phyloP scores from a whole-genome alignment of 2,329 filamentous ascomycete genomes.

The Aureobasidium sp. region DNA sequence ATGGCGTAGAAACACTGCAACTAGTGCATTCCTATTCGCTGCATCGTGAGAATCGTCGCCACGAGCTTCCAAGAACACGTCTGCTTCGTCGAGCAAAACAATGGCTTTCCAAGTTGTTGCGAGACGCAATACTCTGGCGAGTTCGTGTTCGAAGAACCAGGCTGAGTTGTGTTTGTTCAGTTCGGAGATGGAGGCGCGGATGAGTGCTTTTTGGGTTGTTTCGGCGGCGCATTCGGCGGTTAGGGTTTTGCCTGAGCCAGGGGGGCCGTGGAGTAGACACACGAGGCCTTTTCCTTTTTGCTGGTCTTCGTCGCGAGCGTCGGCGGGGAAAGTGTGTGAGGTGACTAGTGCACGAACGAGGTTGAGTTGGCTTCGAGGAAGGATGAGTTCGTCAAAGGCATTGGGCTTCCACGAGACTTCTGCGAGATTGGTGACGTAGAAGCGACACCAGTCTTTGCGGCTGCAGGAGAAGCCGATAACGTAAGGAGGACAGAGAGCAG shows the following conservation, averaged over 20 bases:
- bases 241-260: constrained; percentile 31
- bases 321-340: neutral
- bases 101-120: constrained; percentile 20
- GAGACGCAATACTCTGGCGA: neutral
- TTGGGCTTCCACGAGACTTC: neutral
- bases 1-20: constrained; percentile 28
- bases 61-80: constrained; percentile 25
- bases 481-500: neutral
- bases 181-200: neutral
- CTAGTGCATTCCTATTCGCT: constrained; percentile 18
- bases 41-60: neutral
- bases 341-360: neutral
- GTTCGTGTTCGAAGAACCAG: neutral
- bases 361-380: neutral
- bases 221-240: constrained; percentile 18
- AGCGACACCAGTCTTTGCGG: neutral
- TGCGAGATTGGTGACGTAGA: neutral
- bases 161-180: neutral
- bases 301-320: neutral
- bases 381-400: neutral
- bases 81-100: constrained; percentile 31
- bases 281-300: constrained; percentile 30
- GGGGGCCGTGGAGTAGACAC: constrained; percentile 28
- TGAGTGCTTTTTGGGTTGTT: constrained; percentile 5
- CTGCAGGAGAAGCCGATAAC: neutral